Conservation (phyloP, 805 yeast species). For the Hanseniaspora clermontiae region DNA sequence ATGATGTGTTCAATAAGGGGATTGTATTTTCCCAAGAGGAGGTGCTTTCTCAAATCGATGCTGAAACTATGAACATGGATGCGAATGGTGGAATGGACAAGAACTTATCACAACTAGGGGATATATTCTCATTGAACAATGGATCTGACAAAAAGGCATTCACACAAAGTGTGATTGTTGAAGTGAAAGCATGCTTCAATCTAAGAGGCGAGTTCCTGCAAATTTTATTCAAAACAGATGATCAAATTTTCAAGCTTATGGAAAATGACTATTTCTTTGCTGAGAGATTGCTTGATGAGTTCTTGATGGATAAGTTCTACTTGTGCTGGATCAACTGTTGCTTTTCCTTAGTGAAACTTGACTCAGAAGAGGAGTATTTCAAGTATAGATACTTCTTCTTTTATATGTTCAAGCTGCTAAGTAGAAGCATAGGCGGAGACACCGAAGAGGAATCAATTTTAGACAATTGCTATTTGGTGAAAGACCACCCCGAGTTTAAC, state of each 20-base stretch:
- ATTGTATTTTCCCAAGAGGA: slow-evolving; percentile 8
- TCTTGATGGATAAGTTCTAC: slow-evolving; percentile 11
- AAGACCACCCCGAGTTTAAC: neutral
- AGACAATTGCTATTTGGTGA: slow-evolving; percentile 2
- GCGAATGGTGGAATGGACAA: neutral
- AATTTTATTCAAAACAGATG: slow-evolving; percentile 10
- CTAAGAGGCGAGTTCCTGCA: slow-evolving; percentile 11
- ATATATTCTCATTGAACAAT: neutral
- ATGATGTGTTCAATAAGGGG: slow-evolving; percentile 11
- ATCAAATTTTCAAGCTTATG: neutral
- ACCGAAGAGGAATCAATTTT: neutral
- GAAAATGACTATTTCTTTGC: slow-evolving; percentile 12
- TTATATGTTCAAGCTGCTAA: slow-evolving; percentile 8
- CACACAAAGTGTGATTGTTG: neutral
- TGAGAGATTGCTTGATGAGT: slow-evolving; percentile 9
- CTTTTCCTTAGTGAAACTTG: slow-evolving; percentile 1
- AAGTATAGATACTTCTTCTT: slow-evolving; percentile 9
- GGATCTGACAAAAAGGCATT: neutral
- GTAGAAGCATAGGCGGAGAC: slow-evolving; percentile 1
- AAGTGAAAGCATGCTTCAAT: slow-evolving; percentile 12
- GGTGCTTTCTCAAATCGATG: neutral
- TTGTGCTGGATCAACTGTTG: slow-evolving; percentile 13
- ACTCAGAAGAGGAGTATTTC: neutral
- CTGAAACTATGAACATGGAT: neutral
- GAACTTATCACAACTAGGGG: neutral